Base-by-base conservation (phyloP, 176 grass and related monocot genomes). In the Triticum monococcum region DNA sequence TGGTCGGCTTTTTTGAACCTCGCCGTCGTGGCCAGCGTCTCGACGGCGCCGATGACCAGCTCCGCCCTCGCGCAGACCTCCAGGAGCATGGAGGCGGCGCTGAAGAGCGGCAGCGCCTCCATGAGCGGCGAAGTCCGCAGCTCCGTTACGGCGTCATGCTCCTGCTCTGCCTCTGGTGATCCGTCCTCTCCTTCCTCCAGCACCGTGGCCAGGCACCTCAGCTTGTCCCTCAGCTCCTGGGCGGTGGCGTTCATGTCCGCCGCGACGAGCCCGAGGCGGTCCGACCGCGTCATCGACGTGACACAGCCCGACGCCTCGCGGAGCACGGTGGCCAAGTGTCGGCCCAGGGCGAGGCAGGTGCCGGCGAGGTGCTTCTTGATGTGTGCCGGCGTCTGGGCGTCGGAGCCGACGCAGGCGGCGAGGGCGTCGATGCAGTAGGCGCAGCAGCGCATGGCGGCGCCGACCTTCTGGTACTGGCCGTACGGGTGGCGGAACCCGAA, bases 401-500 rank as follows among this genome's bases (percentile, higher is more conserved):
- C 86, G 45, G 85, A 88, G 78, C 80, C 68, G 75, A 88, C 87
- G 82, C 66, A 86, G 2, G 81, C 83, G 83, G 82, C 79, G 33
- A 95, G 88, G 37, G 93, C 85, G 81, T 95, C 93, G 20, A 95
- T 40, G 81, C 88, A 88, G 82, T 95, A 95, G 43, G 93, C 93
- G 12, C 90, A 92, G 85, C 85, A 81, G 76, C 93, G 86, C 82
- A 92, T 72, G 12, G 93, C 30, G 11, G 88, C 60, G 33, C 93
- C 90, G n/a, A 95, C 79, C 68, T 90, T 92, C 64, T 88, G 85
- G 78, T 95, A 95, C 74, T 88, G 84, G 7, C 72, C 57, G 85
- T 89, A 95, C 23, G 93, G 93, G 73, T 95, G 90, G 9, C 88
- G 25, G 50, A 95, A 92, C 0, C 93, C 63, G 67, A 95, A 95